Conservation (phyloP, 2,329 filamentous ascomycete species). For the Aureobasidium leucospermi region DNA sequence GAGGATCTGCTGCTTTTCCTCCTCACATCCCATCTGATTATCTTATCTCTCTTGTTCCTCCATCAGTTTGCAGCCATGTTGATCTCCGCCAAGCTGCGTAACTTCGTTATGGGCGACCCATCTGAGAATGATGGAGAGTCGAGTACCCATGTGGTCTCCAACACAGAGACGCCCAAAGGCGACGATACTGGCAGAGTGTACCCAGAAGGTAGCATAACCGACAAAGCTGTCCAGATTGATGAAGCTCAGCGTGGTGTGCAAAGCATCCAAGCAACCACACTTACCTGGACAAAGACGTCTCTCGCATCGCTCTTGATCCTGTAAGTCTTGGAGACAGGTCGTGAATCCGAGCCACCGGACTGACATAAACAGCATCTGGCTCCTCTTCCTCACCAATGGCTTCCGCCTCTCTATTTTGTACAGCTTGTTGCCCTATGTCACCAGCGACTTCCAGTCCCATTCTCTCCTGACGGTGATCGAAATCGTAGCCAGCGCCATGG, state of each 20-base stretch:
- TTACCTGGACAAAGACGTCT: slow-evolving; percentile 32
- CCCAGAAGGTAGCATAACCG: not conserved
- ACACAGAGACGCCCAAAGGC: not conserved
- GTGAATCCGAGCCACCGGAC: not conserved
- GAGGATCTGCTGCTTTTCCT: not conserved
- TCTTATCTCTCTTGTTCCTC: not conserved
- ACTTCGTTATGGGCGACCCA: not conserved
- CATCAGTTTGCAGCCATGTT: not conserved
- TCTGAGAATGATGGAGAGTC: not conserved
- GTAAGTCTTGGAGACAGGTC: slow-evolving; percentile 21
- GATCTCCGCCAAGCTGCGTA: not conserved
- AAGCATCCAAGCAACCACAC: slow-evolving; percentile 33
- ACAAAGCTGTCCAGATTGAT: not conserved
- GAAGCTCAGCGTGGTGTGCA: slow-evolving; percentile 31
- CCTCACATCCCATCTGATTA: not conserved
- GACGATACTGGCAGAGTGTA: not conserved
- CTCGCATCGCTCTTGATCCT: slow-evolving; percentile 30
- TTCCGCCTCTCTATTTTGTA: slow-evolving; percentile 34
- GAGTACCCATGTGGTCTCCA: not conserved
- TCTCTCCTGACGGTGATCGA: slow-evolving; percentile 47
- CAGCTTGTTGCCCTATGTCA: slow-evolving; percentile 35
- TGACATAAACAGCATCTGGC: slow-evolving; percentile 32
- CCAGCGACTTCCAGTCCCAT: slow-evolving; percentile 46
- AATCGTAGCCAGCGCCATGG: slow-evolving; percentile 49
- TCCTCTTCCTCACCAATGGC: slow-evolving; percentile 43